Base-by-base conservation (phyloP, 345 rosid species). In the Mangifera indica region DNA sequence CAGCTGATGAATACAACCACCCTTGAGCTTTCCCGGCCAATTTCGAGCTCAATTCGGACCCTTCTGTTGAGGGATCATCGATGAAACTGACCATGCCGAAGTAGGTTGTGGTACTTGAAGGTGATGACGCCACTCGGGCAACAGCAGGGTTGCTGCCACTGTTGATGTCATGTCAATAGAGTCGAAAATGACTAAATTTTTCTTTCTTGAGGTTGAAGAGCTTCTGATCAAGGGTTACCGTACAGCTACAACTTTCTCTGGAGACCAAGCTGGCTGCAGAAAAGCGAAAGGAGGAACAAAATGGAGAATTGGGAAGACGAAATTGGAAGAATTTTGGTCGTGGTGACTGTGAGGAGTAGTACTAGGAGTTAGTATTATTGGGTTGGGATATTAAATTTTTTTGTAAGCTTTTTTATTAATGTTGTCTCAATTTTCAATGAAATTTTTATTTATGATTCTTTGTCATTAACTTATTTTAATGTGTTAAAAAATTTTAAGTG, bases 121-220 rank as follows among this genome's bases (percentile, higher is more conserved):
- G 58, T 3, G 85, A 80, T 4, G 67, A 76, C 60, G 70, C 74
- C 13, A 84, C 68, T 0, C 40, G 10, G 52, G 85, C 55, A 0
- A 81, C 48, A 22, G 77, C 77, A 0, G 89, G 84, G 45, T 83
- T 79, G 0, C 60, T 69, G 46, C 90, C 90, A 0, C 79, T 67
- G 3, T 72, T 46, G 32, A 84, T 76, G 71, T 86, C 93, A n/a
- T 88, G 92, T 87, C 90, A 88, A 22, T 78, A 86, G 21, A 88
- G n/a, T 5, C 76, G 78, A 66, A 88, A 83, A 51, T 74, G 81
- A 49, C 62, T 81, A 0, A 81, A 73, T 80, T 84, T 86, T 66
- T 88, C 87, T 64, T 84, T 72, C 59, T 64, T 71, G 6, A 76
- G 69, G 0, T 70, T 76, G 0, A 74, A 3, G 3, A 26, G 64